Percentiles rank a stretch among this genome's conserved stretches.
Conservation (phyloP, 2,329 filamentous ascomycete species). For the Verticillium dahliae region DNA sequence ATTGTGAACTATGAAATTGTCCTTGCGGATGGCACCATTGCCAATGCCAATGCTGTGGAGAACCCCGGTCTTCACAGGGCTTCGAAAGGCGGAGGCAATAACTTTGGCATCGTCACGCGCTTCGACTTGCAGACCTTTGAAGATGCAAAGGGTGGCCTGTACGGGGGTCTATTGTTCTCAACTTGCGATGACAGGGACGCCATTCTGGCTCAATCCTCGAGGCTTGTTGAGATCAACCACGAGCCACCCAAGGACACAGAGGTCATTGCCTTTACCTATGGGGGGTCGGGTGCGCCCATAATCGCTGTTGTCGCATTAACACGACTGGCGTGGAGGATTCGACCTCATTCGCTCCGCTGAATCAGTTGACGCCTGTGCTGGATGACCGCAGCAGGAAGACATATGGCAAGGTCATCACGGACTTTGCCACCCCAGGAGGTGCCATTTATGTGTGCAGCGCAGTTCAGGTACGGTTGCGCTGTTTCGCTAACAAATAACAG, state of each 20-base stretch:
- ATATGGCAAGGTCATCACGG: not conserved
- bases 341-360: not conserved
- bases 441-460: not conserved
- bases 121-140: constrained; percentile 5
- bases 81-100: constrained; percentile 38
- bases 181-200: constrained; percentile 1
- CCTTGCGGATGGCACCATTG: constrained; percentile 30
- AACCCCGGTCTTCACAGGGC: constrained; percentile 36
- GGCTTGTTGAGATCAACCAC: not conserved
- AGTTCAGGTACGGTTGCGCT: not conserved
- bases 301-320: not conserved
- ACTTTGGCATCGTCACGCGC: constrained; percentile 33
- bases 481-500: not conserved
- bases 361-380: not conserved
- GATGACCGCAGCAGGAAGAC: not conserved
- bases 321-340: not conserved
- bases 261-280: not conserved
- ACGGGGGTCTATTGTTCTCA: constrained; percentile 1
- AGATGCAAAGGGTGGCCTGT: not conserved
- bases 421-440: not conserved
- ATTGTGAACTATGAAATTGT: constrained; percentile 34
- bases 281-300: not conserved
- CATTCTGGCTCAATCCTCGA: not conserved
- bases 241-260: not conserved
- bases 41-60: constrained; percentile 25